Conservation (phyloP, 2,329 filamentous ascomycete genomes). For the Colletotrichum sidae region DNA sequence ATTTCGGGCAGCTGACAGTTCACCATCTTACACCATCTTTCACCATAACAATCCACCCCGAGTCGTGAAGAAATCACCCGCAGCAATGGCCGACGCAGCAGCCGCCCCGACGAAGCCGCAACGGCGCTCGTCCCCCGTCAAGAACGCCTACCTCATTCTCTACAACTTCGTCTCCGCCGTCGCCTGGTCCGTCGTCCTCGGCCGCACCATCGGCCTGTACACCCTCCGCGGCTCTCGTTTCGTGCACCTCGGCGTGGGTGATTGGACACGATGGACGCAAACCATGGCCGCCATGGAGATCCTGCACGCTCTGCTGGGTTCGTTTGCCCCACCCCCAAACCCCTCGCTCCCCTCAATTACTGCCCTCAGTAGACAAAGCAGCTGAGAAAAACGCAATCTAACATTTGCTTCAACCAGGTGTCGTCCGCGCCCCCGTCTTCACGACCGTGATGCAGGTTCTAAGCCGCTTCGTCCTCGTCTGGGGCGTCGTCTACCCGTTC, state of each 20-base stretch:
- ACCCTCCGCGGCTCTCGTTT: slow-evolving; percentile 64
- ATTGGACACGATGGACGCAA: slow-evolving; percentile 83
- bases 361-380: neutral
- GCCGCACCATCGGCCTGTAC: slow-evolving; percentile 70
- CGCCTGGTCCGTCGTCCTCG: slow-evolving; percentile 83
- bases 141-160: slow-evolving; percentile 78
- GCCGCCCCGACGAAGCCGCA: slow-evolving; percentile 36
- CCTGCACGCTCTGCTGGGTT: slow-evolving; percentile 82
- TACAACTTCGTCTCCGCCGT: slow-evolving; percentile 86
- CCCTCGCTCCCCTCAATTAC: too few relatives aligned
- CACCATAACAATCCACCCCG: neutral
- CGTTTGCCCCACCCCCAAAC: slow-evolving; percentile 39
- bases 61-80: neutral
- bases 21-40: neutral
- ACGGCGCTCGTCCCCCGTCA: slow-evolving; percentile 55
- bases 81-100: slow-evolving; percentile 37
- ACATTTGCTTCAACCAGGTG: slow-evolving; percentile 59
- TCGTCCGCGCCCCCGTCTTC: slow-evolving; percentile 86
- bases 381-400: slow-evolving; percentile 4
- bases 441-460: slow-evolving; percentile 94
- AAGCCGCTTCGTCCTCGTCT: slow-evolving; percentile 88
- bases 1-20: too few relatives aligned
- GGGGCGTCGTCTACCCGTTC: slow-evolving; percentile 83
- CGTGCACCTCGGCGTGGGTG: slow-evolving; percentile 72
- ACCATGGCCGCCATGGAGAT: slow-evolving; percentile 87